A percentile compares a stretch with the other conserved stretches of the same genome.
phyloP scores from a whole-genome alignment of 345 rosid species.

The Cochlearia excelsa region DNA sequence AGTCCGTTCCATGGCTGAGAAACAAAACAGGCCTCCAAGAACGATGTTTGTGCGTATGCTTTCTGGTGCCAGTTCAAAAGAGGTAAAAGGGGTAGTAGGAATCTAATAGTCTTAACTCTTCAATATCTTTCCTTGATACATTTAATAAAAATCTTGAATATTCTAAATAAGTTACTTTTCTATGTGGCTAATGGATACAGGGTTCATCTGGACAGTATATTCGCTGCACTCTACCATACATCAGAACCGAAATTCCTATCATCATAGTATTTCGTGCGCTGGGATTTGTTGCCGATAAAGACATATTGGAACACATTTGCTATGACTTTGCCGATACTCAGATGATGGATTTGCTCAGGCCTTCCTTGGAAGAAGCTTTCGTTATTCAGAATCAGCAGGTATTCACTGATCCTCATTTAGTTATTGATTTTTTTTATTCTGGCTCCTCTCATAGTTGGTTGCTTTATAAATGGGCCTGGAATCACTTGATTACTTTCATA shows the following conservation, averaged over 20 bases:
- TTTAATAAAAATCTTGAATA: neutral
- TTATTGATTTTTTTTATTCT: neutral
- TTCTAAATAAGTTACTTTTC: slow-evolving; percentile 2
- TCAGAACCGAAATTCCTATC: slow-evolving; percentile 94
- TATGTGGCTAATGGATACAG: slow-evolving; percentile 41
- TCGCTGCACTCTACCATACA: slow-evolving; percentile 93
- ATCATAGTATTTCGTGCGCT: slow-evolving; percentile 94
- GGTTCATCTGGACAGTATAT: slow-evolving; percentile 97
- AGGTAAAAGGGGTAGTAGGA: slow-evolving; percentile 72
- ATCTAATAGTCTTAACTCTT: slow-evolving; percentile 7
- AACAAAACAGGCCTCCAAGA: slow-evolving; percentile 93
- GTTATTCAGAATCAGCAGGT: slow-evolving; percentile 98
- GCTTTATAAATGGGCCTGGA: slow-evolving; percentile 12
- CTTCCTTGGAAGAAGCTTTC: slow-evolving; percentile 96
- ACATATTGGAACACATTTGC: slow-evolving; percentile 90
- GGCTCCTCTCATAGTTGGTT: slow-evolving; percentile 10
- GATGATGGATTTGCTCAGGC: slow-evolving; percentile 98
- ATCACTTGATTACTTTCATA: slow-evolving; percentile 11
- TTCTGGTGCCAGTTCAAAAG: slow-evolving; percentile 94
- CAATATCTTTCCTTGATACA: neutral
- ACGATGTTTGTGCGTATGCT: slow-evolving; percentile 99
- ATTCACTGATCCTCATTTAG: slow-evolving; percentile 10
- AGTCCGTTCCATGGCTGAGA: slow-evolving; percentile 98
- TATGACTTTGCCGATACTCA: slow-evolving; percentile 84
- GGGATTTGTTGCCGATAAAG: slow-evolving; percentile 97